Percentiles rank a stretch among this genome's conserved stretches.
phyloP scores from a whole-genome alignment of 2,329 filamentous ascomycete genomes.

The Cladosporium sp. region DNA sequence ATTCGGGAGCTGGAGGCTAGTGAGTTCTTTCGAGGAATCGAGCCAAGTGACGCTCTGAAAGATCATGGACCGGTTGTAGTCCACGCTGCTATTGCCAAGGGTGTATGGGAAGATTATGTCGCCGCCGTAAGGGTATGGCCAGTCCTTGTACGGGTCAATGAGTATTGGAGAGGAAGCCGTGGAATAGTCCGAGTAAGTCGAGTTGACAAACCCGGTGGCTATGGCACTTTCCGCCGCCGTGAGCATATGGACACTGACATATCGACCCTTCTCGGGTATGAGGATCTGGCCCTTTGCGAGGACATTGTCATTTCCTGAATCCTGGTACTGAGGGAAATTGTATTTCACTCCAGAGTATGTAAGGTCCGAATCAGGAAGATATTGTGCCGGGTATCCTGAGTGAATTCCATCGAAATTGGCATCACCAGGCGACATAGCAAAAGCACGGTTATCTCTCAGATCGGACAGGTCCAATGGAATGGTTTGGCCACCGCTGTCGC shows the following conservation, averaged over 20 bases:
- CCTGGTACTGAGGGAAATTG: conserved; percentile 34
- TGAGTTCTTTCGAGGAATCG: conserved; percentile 36
- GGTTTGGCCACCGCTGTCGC: conserved; percentile 16
- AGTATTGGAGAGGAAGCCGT: conserved; percentile 31
- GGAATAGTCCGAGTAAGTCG: conserved; percentile 35
- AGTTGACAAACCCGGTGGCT: conserved; percentile 35
- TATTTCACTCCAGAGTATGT: conserved; percentile 36
- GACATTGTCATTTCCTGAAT: conserved; percentile 35
- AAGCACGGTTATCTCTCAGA: conserved; percentile 34
- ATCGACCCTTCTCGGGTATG: conserved; percentile 28
- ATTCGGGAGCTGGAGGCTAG: conserved; percentile 34
- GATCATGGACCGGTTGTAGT: conserved; percentile 38
- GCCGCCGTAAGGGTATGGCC: conserved; percentile 39
- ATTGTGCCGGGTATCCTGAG: conserved; percentile 35
- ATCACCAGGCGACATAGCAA: conserved; percentile 33
- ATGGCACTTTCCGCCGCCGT: conserved; percentile 37
- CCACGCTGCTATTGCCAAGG: conserved; percentile 32
- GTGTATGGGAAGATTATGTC: conserved; percentile 38
- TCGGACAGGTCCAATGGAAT: conserved; percentile 24
- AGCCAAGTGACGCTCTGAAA: conserved; percentile 38
- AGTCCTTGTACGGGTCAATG: conserved; percentile 36
- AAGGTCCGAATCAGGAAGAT: conserved; percentile 29
- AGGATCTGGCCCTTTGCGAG: conserved; percentile 35
- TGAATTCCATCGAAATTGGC: conserved; percentile 34
- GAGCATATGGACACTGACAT: conserved; percentile 37